Evolutionary conservation across 257 asterid genomes (phyloP), one percentile per base, ranked within the genome.

Genomic region (Echites panduratus): DNA sequence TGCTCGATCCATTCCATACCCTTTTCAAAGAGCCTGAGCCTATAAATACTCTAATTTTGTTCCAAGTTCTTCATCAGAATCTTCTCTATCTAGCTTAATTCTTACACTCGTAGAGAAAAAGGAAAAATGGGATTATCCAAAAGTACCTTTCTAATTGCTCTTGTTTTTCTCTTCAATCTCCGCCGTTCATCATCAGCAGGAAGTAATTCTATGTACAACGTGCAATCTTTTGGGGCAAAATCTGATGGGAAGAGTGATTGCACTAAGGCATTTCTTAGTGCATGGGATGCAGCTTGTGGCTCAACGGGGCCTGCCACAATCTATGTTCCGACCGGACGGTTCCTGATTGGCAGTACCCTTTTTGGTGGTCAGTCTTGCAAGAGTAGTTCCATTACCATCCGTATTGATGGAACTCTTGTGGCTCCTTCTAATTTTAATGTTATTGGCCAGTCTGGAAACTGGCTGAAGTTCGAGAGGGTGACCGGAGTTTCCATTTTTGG

Each of bases 381-480:
- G 27, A 85, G 75, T 14, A 78, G 12, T 9, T 84, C 79, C 11
- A 79, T 82, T 11, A 82, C 87, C 0, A 63, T 87, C 14, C 84
- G 72, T 0, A 75, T 87, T 1, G 91, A 83, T 40, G 94, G 91
- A 52, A 80, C 86, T 45, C 79, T 88, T 4, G 75, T 88, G 4
- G 95, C 90, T 45, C 92, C 95, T 0, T 77, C 89, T 0, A 81
- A 86, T 73, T 86, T 86, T 78, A 77, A 82, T 41, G 83, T 45
- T 0, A 19, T 82, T 29, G 89, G 87, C 5, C 68, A 70, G 2
- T 53, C 53, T 10, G 88, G 78, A 27, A 76, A 49, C 48, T 88
- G 90, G 93, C 41, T 88, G 62, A 77, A 70, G 76, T 88, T 88
- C 69, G 83, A 83, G 1, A 76, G 82, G 71, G 88, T 84, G 27